These are phyloP conservation scores for Colletotrichum ledebouriae DNA, from an alignment of 2,329 filamentous ascomycete genomes.

Conservation along the genomic window DNA sequence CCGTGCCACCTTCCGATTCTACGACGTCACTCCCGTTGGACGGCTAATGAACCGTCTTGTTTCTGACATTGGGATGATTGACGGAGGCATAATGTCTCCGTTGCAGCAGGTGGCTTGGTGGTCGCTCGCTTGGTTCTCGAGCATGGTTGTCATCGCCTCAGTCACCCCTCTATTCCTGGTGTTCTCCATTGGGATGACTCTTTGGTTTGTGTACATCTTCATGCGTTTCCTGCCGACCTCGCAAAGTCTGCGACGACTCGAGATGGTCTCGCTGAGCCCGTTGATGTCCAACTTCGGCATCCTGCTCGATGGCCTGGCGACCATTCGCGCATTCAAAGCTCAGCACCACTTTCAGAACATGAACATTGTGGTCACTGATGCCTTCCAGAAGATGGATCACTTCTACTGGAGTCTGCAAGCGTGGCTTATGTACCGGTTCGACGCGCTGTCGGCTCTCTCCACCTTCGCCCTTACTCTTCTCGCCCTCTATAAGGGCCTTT, in stretches of 20 bases:
- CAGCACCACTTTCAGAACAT: constrained; percentile 84
- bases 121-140: constrained; percentile 77
- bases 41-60: constrained; percentile 93
- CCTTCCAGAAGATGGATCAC: constrained; percentile 95
- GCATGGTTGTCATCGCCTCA: constrained; percentile 82
- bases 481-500: constrained; percentile 80
- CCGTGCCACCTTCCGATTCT: constrained; percentile 88
- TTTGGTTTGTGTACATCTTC: constrained; percentile 81
- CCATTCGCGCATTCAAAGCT: constrained; percentile 85
- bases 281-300: constrained; percentile 94
- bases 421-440: constrained; percentile 87
- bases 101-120: constrained; percentile 80
- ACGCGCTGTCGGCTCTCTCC: constrained; percentile 77
- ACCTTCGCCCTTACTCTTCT: constrained; percentile 81
- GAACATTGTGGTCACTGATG: constrained; percentile 85
- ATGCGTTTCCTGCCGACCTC: constrained; percentile 83
- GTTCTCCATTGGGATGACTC: constrained; percentile 77
- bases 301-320: constrained; percentile 86
- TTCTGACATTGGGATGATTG: constrained; percentile 89
- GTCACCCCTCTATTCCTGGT: constrained; percentile 83
- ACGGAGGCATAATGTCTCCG: constrained; percentile 84
- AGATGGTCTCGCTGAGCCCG: constrained; percentile 90
- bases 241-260: constrained; percentile 84
- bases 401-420: constrained; percentile 93
- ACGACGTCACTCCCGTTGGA: constrained; percentile 90